Percentiles rank a stretch among this genome's conserved stretches.
phyloP scores from a whole-genome alignment of 768 basidiomycete species.

The Termitomyces sp. region DNA sequence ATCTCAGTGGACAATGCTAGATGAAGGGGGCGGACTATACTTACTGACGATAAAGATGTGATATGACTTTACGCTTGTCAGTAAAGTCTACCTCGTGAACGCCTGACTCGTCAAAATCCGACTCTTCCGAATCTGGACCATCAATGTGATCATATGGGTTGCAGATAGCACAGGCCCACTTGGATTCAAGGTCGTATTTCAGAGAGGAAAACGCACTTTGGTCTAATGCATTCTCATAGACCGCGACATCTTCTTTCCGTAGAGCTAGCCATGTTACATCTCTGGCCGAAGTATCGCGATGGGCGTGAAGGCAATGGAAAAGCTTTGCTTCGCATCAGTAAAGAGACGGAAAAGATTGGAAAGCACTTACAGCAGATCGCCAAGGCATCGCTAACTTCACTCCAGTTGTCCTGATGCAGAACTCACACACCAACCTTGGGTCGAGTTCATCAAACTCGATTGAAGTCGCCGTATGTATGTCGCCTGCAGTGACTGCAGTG shows the following conservation, averaged over 20 bases:
- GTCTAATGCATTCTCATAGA: background rate
- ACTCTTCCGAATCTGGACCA: too few relatives aligned
- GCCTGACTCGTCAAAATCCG: too few relatives aligned
- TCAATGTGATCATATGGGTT: constrained; percentile 1
- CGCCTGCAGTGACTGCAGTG: background rate
- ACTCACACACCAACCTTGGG: background rate
- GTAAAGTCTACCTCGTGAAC: too few relatives aligned
- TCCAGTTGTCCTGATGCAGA: background rate
- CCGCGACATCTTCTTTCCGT: background rate
- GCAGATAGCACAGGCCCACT: constrained; percentile 3
- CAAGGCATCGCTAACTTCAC: background rate
- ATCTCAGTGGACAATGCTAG: background rate
- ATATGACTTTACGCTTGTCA: background rate
- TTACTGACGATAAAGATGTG: background rate
- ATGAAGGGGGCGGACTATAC: too few relatives aligned
- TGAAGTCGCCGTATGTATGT: constrained; percentile 1
- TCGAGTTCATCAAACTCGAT: background rate
- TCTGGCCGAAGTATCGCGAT: background rate
- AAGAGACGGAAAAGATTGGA: background rate
- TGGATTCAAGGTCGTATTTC: background rate
- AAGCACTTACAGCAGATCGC: constrained; percentile 1
- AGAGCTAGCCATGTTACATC: background rate
- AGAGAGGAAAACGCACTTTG: background rate
- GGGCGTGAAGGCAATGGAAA: background rate
- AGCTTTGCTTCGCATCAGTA: background rate